These are phyloP conservation scores for Cystobasidium tubakii DNA, from an alignment of 768 basidiomycete species.

Conservation along the genomic window DNA sequence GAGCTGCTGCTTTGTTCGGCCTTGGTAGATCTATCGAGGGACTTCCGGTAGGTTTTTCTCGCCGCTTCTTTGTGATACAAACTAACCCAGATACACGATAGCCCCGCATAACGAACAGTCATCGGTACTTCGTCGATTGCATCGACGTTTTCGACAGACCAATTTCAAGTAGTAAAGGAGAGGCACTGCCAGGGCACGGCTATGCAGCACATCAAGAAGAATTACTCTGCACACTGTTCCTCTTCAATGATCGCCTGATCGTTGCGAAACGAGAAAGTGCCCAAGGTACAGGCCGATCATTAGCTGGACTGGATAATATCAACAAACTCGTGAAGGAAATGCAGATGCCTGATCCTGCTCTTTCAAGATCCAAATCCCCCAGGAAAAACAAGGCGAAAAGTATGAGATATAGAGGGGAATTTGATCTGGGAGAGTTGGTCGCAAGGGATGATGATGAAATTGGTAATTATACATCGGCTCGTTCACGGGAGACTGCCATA, in stretches of 20 bases:
- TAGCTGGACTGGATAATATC: constrained; percentile 61
- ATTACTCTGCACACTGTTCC: constrained; percentile 78
- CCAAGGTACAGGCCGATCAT: constrained; percentile 46
- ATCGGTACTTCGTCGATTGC: constrained; percentile 78
- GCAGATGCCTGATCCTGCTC: constrained; percentile 38
- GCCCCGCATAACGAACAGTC: constrained; percentile 79
- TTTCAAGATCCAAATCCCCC: constrained; percentile 35
- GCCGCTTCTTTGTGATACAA: not conserved
- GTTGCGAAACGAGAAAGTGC: constrained; percentile 69
- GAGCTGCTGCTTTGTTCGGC: constrained; percentile 80
- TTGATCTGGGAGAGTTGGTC: constrained; percentile 76
- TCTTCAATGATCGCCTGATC: constrained; percentile 90
- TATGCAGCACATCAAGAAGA: constrained; percentile 50
- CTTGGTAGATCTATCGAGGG: constrained; percentile 77
- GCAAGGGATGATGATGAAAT: constrained; percentile 71
- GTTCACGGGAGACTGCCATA: no score
- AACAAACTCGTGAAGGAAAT: constrained; percentile 57
- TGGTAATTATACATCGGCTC: no score
- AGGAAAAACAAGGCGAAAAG: constrained; percentile 60
- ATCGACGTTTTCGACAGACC: constrained; percentile 78
- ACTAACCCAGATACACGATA: constrained; percentile 33
- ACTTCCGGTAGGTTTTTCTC: constrained; percentile 59
- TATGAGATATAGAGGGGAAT: constrained; percentile 76
- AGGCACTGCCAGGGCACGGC: constrained; percentile 48
- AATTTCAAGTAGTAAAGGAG: constrained; percentile 48